These are phyloP conservation scores for Trypanosoma platydactyli DNA, from an alignment of 208 protist genomes.

Conservation along the genomic window DNA sequence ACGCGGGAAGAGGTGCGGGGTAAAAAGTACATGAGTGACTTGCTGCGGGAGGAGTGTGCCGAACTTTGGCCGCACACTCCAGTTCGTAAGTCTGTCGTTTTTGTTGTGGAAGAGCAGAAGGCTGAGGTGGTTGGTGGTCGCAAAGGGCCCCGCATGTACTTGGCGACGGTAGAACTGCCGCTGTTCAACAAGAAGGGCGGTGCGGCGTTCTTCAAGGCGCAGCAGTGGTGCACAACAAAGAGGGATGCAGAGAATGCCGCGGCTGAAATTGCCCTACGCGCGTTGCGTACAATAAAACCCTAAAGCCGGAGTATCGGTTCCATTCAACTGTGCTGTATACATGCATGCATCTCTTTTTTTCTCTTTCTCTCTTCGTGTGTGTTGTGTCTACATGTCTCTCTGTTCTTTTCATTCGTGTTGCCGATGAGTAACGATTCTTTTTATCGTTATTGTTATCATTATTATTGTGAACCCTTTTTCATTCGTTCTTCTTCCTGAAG, in stretches of 20 bases:
- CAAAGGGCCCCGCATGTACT: constrained; percentile 49
- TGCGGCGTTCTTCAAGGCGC: constrained; percentile 42
- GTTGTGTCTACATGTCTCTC: too few species aligned
- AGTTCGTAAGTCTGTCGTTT: constrained; percentile 58
- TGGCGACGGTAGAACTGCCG: constrained; percentile 61
- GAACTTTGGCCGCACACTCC: constrained; percentile 73
- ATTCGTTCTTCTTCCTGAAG: too few species aligned
- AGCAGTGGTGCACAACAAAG: constrained; percentile 47
- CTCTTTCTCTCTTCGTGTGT: too few species aligned
- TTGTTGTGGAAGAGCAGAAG: constrained; percentile 51
- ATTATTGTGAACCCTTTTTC: too few species aligned
- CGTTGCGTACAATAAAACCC: constrained; percentile 46
- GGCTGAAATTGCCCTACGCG: constrained; percentile 47
- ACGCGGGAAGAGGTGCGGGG: constrained; percentile 47
- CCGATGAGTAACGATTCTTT: too few species aligned
- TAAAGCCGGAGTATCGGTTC: neutral
- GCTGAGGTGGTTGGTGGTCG: constrained; percentile 40
- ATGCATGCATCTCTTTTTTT: too few species aligned
- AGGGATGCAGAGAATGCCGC: constrained; percentile 56
- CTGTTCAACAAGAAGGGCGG: constrained; percentile 61
- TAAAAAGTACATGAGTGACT: constrained; percentile 56
- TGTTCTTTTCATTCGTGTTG: too few species aligned
- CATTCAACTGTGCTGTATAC: too few species aligned
- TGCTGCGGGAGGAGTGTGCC: constrained; percentile 60
- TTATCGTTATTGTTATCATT: too few species aligned